Evolutionary conservation across 495 filamentous ascomycete genomes (phyloP), one percentile per base, ranked within the genome.

Genomic region (Apiosordaria backusii): DNA sequence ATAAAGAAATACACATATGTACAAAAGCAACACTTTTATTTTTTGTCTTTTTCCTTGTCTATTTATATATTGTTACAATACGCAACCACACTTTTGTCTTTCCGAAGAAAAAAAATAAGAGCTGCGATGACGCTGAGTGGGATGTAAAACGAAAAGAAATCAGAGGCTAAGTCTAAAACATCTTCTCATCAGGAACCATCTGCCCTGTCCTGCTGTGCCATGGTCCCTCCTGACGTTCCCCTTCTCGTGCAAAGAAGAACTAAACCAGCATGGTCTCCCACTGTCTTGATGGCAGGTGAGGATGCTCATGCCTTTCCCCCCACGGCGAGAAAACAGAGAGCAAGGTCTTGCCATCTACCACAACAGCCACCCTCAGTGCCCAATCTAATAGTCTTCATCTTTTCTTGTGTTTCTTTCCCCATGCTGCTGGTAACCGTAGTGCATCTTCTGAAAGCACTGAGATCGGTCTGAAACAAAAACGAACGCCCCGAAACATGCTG

Each of bases 41-140:
- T 65, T 65, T 24, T 1, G 66, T 71, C 57, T 55, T 62, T 61
- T 61, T 58, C 57, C 35, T 50, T 62, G 53, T 67, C 72, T 72
- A 72, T 72, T 71, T 67, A 64, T 72, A 74, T 70, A 72, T 45
- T 66, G 62, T 70, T 61, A 60, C 60, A 72, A 59, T 45, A 23
- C 64, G 65, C 61, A 68, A 66, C 65, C 63, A 61, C 66, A 57
- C 68, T 73, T 77, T 76, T 75, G 29, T 73, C 68, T 73, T 75
- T 64, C 61, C 24, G 50, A 50, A 35, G 50, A 63, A 63, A 26
- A 63, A 61, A 27, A 58, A 53, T 25, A 66, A 25, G 27, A 19
- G 25, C 10, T 13, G 35, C 9, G 16, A 45, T 45, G 35, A 13
- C 13, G 35, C 35, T 45, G 35, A 45, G 35, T 45, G 35, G 35